Evolutionary conservation across 768 basidiomycete genomes (phyloP).

Genomic region (Saitozyma podzolica): DNA sequence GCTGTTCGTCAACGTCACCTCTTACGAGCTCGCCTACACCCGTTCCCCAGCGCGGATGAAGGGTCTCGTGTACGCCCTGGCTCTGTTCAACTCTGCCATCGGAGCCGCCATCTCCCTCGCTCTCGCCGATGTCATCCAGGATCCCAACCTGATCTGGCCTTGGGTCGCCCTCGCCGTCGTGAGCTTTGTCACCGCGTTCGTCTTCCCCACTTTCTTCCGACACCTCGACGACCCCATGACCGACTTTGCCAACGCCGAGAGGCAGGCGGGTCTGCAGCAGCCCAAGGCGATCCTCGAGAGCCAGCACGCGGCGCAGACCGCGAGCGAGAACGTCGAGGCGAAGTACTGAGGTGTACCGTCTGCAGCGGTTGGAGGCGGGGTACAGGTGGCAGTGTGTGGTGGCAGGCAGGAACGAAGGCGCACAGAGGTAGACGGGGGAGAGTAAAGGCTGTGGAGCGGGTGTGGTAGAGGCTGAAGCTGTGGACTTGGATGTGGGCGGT

Average conservation of each 20-base stretch:
- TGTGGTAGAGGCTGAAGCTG: too few relatives aligned
- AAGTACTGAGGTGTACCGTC: too few relatives aligned
- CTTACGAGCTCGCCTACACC: slow-evolving; percentile 51
- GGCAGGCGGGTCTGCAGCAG: slow-evolving; percentile 11
- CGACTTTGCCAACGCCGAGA: slow-evolving; percentile 16
- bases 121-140: slow-evolving; percentile 34
- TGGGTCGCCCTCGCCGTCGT: slow-evolving; percentile 26
- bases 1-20: slow-evolving; percentile 49
- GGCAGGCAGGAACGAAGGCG: too few relatives aligned
- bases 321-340: too few relatives aligned
- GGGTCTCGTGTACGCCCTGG: slow-evolving; percentile 41
- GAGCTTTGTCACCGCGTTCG: slow-evolving; percentile 4
- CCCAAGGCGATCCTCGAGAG: slow-evolving; percentile 6
- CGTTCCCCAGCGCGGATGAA: slow-evolving; percentile 49
- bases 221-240: slow-evolving; percentile 12
- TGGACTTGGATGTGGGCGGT: too few relatives aligned
- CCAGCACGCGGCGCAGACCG: too few relatives aligned
- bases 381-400: too few relatives aligned
- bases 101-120: slow-evolving; percentile 44
- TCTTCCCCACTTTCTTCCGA: slow-evolving; percentile 27
- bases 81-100: slow-evolving; percentile 46
- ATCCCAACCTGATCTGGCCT: slow-evolving; percentile 48
- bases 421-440: too few relatives aligned
- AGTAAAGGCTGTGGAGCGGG: too few relatives aligned
- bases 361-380: too few relatives aligned